Base-by-base conservation (phyloP, 208 protist species). In the Acanthamoeba polyphaga region DNA sequence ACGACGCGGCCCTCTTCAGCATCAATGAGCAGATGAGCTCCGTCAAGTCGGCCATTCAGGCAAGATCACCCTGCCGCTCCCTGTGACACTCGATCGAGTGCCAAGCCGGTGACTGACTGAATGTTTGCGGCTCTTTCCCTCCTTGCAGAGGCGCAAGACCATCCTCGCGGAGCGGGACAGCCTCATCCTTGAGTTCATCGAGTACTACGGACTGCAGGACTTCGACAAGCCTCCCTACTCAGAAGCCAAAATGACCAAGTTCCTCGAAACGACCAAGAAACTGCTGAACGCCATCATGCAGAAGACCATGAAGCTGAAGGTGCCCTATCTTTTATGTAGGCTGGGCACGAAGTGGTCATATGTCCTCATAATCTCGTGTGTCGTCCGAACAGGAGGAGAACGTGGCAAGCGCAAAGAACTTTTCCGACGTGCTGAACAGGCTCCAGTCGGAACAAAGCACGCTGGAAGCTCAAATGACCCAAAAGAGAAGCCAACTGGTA, bases 401-500 rank as follows among this genome's bases (percentile, higher is more conserved):
- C 76, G 29, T 19, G 24, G 76, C 43, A 38, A 49, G 46, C 34
- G 24, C 76, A 13, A 24, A 84, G 29, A 29, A 84, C 0, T 84
- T 38, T 6, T 12, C 76, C 9, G 76, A 22, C 9, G 27, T 29
- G 43, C 76, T 84, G 29, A 53, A 24, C 34, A 84, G 9, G 13
- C 46, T 84, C 43, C 76, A 84, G 76, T 12, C 76, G 13, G 76
- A 29, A 22, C 72, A 34, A 22, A 82, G 72, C 43, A 51, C 72
- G 29, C 72, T 82, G 17, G 72, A 82, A 1, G 72, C 72, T 4
- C 72, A 82, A 38, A 22, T 82, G 34, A 32, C 72, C 15, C 72
- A 82, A 82, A 82, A 82, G n/a, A 82, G n/a, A 17, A 49, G 34
- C 12, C 72, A 82, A 82, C 29, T 82, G 13, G 72, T 82, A 82